Conservation (phyloP, 129 eudicot genomes). For the Glebionis coronaria region DNA sequence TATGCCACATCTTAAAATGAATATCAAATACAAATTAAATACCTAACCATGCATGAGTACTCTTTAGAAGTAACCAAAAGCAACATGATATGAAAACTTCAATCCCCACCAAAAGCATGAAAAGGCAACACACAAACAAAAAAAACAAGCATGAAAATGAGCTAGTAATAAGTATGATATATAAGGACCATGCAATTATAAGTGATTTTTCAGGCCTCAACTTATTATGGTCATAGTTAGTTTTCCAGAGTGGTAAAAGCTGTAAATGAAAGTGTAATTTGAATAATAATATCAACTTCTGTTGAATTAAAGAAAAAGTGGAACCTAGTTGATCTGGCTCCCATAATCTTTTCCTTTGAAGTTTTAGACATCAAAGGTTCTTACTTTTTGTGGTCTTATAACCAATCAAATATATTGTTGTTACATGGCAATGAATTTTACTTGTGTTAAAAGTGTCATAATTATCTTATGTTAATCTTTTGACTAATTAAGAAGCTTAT, state of each 20-base stretch:
- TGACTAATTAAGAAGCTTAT: slow-evolving; percentile 28
- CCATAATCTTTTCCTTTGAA: neutral
- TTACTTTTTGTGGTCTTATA: neutral
- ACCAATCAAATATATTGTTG: slow-evolving; percentile 14
- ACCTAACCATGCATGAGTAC: slow-evolving; percentile 13
- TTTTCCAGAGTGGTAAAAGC: too few relatives aligned
- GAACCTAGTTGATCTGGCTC: neutral
- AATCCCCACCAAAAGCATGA: neutral
- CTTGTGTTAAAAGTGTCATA: slow-evolving; percentile 14
- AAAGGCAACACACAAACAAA: neutral
- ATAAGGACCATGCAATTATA: neutral
- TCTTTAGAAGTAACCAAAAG: neutral
- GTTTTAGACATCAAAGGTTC: neutral
- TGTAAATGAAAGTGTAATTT: neutral
- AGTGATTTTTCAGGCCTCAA: neutral
- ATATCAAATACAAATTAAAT: slow-evolving; percentile 8
- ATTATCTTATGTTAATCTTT: slow-evolving; percentile 25
- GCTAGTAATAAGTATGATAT: neutral
- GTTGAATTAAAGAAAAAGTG: neutral
- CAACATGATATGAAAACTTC: slow-evolving; percentile 3
- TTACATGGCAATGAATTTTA: neutral
- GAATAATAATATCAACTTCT: neutral
- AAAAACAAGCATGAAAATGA: too few relatives aligned
- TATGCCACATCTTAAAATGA: slow-evolving; percentile 26
- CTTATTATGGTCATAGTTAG: neutral